Base-by-base conservation (phyloP, 2,329 filamentous ascomycete genomes). In the Xylariaceae sp. region DNA sequence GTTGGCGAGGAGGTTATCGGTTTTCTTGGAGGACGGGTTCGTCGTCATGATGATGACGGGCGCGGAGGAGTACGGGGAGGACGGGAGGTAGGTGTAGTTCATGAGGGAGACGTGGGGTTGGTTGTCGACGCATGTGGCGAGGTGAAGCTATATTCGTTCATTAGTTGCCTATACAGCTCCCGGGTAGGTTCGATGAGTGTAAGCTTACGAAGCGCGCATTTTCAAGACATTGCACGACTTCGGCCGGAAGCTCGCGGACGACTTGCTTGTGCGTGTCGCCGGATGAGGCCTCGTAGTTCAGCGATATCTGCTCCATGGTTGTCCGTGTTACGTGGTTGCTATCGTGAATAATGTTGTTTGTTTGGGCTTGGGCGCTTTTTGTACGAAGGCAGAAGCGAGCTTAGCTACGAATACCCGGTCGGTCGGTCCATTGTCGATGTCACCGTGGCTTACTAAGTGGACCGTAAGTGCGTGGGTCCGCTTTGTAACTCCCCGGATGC, bases 71-170 rank as follows among this genome's bases (percentile, higher is more conserved):
- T 86, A 88, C 45, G 86, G 87, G 13, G 89, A 90, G 4, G 82
- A 86, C 45, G 92, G 88, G 18, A 99, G 88, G 77, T 97, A 97
- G 71, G 94, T 97, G 79, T 97, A 97, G 80, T 96, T 97, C 94
- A 99, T 99, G 65, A 99, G 85, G 44, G 92, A 95, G 66, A 97
- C 90, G 73, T 97, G 91, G 8, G 94, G 94, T 64, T 86, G 80
- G 70, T 94, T 88, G 66, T 88, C 82, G 67, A 86, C 86, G 74
- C 89, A 95, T 58, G 94, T 99, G 68, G 94, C 92, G 56, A 99
- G 88, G 75, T 99, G 94, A 66, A 99, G 90, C 92, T 96, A 70
- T 44, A 45, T 13, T 13, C 37, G 4, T 42, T 42, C 4, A 42
- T 13, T 9, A 42, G 11, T 1, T 3, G 8, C 3, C 37, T 10